Evolutionary conservation across 257 asterid genomes (phyloP).

Genomic region (Leptodermis oblonga): DNA sequence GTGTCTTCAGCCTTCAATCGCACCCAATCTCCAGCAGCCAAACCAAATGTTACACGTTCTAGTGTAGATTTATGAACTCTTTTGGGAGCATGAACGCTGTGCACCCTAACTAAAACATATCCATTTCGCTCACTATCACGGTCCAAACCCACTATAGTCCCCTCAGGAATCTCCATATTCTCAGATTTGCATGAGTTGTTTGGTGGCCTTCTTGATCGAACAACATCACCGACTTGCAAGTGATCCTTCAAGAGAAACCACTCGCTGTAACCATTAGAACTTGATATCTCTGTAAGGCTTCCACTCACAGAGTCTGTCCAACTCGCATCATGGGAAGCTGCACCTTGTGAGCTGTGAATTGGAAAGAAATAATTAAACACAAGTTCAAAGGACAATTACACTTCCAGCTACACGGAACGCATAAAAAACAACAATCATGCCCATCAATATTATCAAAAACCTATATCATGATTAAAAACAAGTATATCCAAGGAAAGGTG

Average conservation of each 20-base stretch:
- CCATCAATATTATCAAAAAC: not conserved
- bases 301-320: conserved; percentile 45
- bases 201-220: conserved; percentile 72
- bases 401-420: not conserved
- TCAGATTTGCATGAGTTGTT: conserved; percentile 56
- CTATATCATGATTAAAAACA: not conserved
- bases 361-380: conserved; percentile 1
- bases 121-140: conserved; percentile 59
- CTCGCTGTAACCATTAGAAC: conserved; percentile 47
- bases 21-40: conserved; percentile 87
- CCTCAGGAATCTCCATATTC: conserved; percentile 71
- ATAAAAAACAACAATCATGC: not conserved
- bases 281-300: conserved; percentile 42
- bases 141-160: conserved; percentile 69
- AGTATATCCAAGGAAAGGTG: not conserved
- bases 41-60: conserved; percentile 72
- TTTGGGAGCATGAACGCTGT: conserved; percentile 64
- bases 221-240: conserved; percentile 67
- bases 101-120: conserved; percentile 71
- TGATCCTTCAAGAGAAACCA: conserved; percentile 86
- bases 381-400: not conserved
- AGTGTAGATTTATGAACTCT: conserved; percentile 53
- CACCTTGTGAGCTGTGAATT: conserved; percentile 58
- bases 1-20: conserved; percentile 52
- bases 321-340: conserved; percentile 45